These are phyloP conservation scores for Lecanicillium sp. DNA, from an alignment of 2,329 filamentous ascomycete species.

Conservation along the genomic window DNA sequence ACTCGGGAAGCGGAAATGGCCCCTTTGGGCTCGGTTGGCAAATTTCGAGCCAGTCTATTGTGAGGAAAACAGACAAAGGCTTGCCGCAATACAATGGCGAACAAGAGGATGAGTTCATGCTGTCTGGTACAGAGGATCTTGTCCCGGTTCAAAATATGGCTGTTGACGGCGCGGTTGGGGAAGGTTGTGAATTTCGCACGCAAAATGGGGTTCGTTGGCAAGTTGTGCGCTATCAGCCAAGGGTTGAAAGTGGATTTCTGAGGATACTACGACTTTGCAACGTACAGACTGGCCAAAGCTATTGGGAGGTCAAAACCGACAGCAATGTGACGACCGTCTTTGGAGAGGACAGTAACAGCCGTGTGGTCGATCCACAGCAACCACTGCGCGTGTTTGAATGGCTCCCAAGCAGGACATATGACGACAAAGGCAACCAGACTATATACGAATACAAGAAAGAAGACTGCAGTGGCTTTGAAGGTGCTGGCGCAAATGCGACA, in stretches of 20 bases:
- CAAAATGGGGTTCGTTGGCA: background rate
- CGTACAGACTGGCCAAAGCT: conserved; percentile 5
- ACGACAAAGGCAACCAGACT: conserved; percentile 15
- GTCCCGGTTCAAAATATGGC: conserved; percentile 12
- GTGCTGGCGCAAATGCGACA: no score
- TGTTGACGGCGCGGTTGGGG: background rate
- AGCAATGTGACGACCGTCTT: conserved; percentile 10
- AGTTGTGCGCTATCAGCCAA: conserved; percentile 12
- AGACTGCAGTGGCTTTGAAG: conserved; percentile 11
- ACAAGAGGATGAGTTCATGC: conserved; percentile 16
- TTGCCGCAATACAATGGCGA: conserved; percentile 16
- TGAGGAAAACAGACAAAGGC: conserved; percentile 16
- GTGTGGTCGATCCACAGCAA: conserved; percentile 2
- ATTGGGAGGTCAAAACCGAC: conserved; percentile 13
- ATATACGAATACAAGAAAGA: conserved; percentile 13
- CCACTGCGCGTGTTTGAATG: conserved; percentile 15
- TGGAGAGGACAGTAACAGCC: conserved; percentile 8
- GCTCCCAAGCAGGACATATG: conserved; percentile 14
- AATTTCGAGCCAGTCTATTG: conserved; percentile 11
- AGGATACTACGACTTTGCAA: conserved; percentile 13
- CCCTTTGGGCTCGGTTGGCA: conserved; percentile 22
- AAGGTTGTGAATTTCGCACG: background rate
- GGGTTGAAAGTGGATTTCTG: conserved; percentile 10
- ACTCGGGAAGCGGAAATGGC: conserved; percentile 20
- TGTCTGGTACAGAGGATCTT: conserved; percentile 18